Base-by-base conservation (phyloP, 768 basidiomycete species). In the Tylopilus rubrobrunneus region DNA sequence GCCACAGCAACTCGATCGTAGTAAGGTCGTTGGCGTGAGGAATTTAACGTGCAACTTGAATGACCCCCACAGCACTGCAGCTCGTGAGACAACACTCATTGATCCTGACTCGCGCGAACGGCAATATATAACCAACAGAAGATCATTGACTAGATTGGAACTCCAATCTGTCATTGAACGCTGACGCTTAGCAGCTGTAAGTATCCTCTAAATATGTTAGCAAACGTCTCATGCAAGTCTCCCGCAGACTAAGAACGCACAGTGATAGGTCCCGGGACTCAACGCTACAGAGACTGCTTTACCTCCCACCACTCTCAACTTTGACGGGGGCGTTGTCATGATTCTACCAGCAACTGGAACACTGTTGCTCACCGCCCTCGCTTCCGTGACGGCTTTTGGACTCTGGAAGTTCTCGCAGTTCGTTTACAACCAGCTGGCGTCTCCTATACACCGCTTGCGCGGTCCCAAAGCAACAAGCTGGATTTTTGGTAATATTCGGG, bases 361-460 rank as follows among this genome's bases (percentile, higher is more conserved):
- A 27, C 9, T 39, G 10, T 34, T 43, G n/a, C 21, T 37, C 15
- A 2, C 37, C 15, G 37, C 15, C 15, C 17, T 56, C 15, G 29
- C 42, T 1, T 56, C 42, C 17, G 36, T 48, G 10, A 15, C 21
- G 11, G 19, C 34, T n/a, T 43, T 58, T 45, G 46, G 12, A n/a
- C 37, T 59, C 15, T 52, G 51, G 51, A 59, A 53, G 23, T 17
- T 45, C 17, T 48, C 46, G 17, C 47, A 31, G 34, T 41, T 59
- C n/a, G n/a, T 76, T 37, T 74, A 74, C 43, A 49, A 46, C 5
- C 64, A 74, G 49, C 66, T 71, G 48, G 70, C 68, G 5, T 81
- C 80, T 1, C 74, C 78, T 5, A 28, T 27, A 28, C 42, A 7
- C 42, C 15, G 27, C 14, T 15, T 43, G 25, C 25, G 14, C 8